A percentile compares a stretch with the other conserved stretches of the same genome.
These are phyloP conservation scores for Globisporangium spinosum DNA, from an alignment of 352 stramenopile genomes.

Conservation along the genomic window DNA sequence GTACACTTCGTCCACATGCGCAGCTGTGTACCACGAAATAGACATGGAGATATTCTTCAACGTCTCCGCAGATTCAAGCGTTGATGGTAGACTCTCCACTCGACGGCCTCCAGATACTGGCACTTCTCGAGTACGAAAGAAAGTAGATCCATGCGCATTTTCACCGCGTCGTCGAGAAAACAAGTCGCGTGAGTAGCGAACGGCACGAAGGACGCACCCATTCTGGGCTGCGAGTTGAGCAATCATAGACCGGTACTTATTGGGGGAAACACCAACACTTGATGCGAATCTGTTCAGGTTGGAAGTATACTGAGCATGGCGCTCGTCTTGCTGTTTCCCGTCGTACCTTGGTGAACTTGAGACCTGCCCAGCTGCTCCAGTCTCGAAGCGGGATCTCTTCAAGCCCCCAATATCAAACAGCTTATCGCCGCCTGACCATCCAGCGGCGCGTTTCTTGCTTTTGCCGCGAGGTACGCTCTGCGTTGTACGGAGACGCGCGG, in stretches of 20 bases:
- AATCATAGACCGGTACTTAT: conserved; percentile 40
- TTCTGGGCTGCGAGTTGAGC: conserved; percentile 36
- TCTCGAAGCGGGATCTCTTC: conserved; percentile 3
- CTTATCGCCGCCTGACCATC: neutral
- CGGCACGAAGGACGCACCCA: conserved; percentile 45
- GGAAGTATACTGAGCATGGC: conserved; percentile 31
- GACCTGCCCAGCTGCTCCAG: conserved; percentile 15
- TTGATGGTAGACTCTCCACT: conserved; percentile 5
- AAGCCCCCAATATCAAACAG: neutral
- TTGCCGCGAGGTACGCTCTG: conserved; percentile 2
- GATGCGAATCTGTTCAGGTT: conserved; percentile 52
- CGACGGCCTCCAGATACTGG: neutral
- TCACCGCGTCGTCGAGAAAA: conserved; percentile 31
- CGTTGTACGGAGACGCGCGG: neutral
- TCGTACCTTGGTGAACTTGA: neutral
- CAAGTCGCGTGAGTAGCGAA: conserved; percentile 53
- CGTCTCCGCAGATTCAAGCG: conserved; percentile 14
- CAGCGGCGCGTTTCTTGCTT: conserved; percentile 21
- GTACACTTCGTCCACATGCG: conserved; percentile 56
- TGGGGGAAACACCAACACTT: conserved; percentile 35
- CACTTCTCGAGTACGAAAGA: neutral
- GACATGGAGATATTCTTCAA: conserved; percentile 56
- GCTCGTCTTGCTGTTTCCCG: conserved; percentile 36
- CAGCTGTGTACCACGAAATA: conserved; percentile 56
- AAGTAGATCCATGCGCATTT: neutral